Base-by-base conservation (phyloP, 768 basidiomycete species). In the Cantharellus cinnabarinus region DNA sequence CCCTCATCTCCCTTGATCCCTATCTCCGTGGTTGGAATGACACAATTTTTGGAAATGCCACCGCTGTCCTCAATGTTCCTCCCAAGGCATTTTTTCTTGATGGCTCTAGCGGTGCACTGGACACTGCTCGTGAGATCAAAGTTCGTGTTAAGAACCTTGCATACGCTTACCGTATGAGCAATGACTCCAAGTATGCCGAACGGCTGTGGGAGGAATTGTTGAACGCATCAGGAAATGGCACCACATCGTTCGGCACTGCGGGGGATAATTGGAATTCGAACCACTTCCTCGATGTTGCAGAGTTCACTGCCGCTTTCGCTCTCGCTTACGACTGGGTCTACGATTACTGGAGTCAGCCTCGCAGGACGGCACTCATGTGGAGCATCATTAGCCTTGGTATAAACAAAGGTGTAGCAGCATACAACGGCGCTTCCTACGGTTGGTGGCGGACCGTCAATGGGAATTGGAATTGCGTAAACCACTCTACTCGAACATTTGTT, bases 291-390 rank as follows among this genome's bases (percentile, higher is more conserved):
- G 94, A 94, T 68, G 73, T 79, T 20, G 93, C 83, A n/a, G 94
- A 97, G 70, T 76, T 95, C 63, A 81, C 81, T 15, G 80, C 84
- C 35, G 91, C 89, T 3, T 98, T 83, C 66, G 95, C 77, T 39
- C 85, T 91, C 62, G 94, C 83, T 1, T 99, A 98, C 65, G 95
- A 99, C 67, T 99, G 95, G 95, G 67, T 98, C 40, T 83, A 95
- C 69, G 84, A 90, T 58, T 73, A 77, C 58, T 94, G 85, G 87
- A 79, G 78, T 10, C 71, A 76, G 40, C 76, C 79, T 1, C 89
- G 93, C 70, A 83, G 81, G 67, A 70, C 68, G 34, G 72, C 73
- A 54, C 86, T 99, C 63, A 75, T 78, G 66, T 73, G 68, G 63
- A 82, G 81, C 10, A 78, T 98, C 72, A 76, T 90, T 69, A 72